Base-by-base conservation (phyloP, 345 rosid genomes). In the Geranium brycei region DNA sequence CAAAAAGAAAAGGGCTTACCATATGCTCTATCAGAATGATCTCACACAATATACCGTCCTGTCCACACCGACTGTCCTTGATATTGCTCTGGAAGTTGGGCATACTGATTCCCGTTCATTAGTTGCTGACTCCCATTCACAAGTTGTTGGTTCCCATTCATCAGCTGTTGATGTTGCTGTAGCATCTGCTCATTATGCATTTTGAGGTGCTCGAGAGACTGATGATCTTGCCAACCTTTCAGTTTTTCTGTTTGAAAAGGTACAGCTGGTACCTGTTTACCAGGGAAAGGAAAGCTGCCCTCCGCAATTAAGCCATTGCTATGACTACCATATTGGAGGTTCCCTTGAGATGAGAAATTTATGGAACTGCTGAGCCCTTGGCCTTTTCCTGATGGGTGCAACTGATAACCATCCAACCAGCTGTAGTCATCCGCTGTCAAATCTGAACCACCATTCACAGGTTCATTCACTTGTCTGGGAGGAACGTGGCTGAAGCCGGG, bases 351-450 rank as follows among this genome's bases (percentile, higher is more conserved):
- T 61, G 68, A 56, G 63, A 73, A 40, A 68, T 71, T 80, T 69
- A 71, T 31, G 31, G 85, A 79, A 76, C 68, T 69, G 72, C 76
- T 79, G 61, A 82, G 65, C 31, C 77, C 87, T 3, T 67, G 40
- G 70, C 75, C 75, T 65, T 69, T 84, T 17, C 77, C 60, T 65
- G 91, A 77, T 10, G 86, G 71, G 4, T 85, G 76, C 68, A 82
- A 62, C 76, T 85, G 89, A 79, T 93, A 88, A 57, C 97, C 97
- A 82, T 93, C 97, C 84, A 90, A 76, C 96, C 99, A 93, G 73
- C 92, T 86, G 77, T 93, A 93, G 75, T 93, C 95, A 87, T 93
- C 99, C 72, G 58, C 75, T 38, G 74, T 68, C 61, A 80, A 17
- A 64, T 73, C 79, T 0, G 76, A 71, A 65, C 73, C 77, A 65